Conservation (phyloP, 768 basidiomycete species). For the Wakefieldia striispora region DNA sequence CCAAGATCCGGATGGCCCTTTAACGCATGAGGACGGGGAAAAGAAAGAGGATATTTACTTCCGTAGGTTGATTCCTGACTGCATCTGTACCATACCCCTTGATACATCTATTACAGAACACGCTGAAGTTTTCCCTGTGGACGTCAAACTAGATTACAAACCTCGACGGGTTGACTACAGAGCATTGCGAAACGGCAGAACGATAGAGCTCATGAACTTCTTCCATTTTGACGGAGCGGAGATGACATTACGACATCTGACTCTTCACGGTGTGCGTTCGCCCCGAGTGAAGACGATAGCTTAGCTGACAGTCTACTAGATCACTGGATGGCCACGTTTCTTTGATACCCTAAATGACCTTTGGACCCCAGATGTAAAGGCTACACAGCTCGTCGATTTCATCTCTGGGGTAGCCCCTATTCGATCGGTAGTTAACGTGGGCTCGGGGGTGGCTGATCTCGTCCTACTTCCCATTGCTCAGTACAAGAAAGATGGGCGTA, state of each 20-base stretch:
- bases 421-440: conserved; percentile 95
- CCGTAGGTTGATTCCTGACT: conserved; percentile 46
- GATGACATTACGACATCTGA: conserved; percentile 95
- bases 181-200: conserved; percentile 85
- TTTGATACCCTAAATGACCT: conserved; percentile 94
- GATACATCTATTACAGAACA: conserved; percentile 55
- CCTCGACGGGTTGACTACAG: conserved; percentile 94
- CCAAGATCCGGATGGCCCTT: conserved; percentile 52
- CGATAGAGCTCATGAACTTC: conserved; percentile 99
- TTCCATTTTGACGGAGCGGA: conserved; percentile 99
- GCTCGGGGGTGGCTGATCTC: conserved; percentile 94
- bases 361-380: conserved; percentile 99
- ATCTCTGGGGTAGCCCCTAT: conserved; percentile 97
- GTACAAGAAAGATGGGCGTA: conserved; percentile 93
- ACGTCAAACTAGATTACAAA: conserved; percentile 97
- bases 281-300: not conserved
- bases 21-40: conserved; percentile 31
- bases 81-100: conserved; percentile 1
- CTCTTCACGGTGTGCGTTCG: conserved; percentile 77
- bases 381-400: conserved; percentile 95
- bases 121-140: conserved; percentile 92
- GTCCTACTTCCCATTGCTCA: conserved; percentile 95
- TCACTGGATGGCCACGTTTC: conserved; percentile 88
- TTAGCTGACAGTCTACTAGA: conserved; percentile 45
- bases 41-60: conserved; percentile 60